Conservation (phyloP, 345 rosid genomes). For the Boechera retrofracta region DNA sequence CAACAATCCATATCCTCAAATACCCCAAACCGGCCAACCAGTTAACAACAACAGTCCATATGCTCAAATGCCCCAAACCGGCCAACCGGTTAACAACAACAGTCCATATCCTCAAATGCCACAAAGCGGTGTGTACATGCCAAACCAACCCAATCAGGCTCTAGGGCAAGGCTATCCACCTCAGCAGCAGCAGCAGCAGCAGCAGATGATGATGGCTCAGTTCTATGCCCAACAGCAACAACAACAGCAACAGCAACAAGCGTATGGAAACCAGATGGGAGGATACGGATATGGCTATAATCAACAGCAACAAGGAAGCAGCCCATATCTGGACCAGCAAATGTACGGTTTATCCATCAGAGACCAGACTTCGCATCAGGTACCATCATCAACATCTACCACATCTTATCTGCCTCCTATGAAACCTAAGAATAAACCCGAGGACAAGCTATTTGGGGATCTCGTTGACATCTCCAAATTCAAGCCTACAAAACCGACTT, state of each 20-base stretch:
- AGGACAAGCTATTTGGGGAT: conserved; percentile 95
- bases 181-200: conserved; percentile 67
- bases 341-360: conserved; percentile 74
- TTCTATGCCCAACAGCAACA: conserved; percentile 47
- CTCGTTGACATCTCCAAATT: conserved; percentile 90
- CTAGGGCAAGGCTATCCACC: conserved; percentile 44
- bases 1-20: conserved; percentile 53
- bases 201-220: conserved; percentile 60
- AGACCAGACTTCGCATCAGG: conserved; percentile 65
- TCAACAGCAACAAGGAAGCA: conserved; percentile 66
- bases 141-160: conserved; percentile 41
- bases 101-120: conserved; percentile 57
- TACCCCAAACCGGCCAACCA: conserved; percentile 61
- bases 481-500: conserved; percentile 66
- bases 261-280: conserved; percentile 45
- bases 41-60: conserved; percentile 44
- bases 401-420: conserved; percentile 62
- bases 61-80: conserved; percentile 57
- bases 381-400: conserved; percentile 48
- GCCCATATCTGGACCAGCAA: conserved; percentile 74
- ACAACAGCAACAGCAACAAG: conserved; percentile 70
- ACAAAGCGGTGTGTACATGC: conserved; percentile 68
- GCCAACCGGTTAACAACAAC: conserved; percentile 51
- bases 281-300: conserved; percentile 83
- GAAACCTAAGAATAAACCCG: conserved; percentile 69